Base-by-base conservation (phyloP, 1,139 yeast species). In the Suhomyces chickasaworum region DNA sequence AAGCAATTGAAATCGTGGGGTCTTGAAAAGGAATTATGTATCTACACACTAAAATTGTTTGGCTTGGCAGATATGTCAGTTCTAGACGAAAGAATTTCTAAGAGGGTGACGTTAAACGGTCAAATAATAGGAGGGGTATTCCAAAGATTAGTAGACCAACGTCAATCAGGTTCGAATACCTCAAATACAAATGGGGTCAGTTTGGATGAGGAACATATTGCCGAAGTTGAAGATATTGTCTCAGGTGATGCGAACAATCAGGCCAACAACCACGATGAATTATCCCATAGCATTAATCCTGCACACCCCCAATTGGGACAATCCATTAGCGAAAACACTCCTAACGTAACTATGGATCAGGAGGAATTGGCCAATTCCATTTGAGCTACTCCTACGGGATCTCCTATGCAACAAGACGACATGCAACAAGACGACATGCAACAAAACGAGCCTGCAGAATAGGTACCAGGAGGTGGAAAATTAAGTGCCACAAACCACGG, bases 41-140 rank as follows among this genome's bases (percentile, higher is more conserved):
- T 78, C 3, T 80, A 64, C 50, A 64, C 79, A 0, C 64, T 83
- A 22, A 83, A 83, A 56, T 45, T 86, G 37, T 64, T 75, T 37
- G 69, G 76, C 7, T 63, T 84, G 46, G 55, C 68, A 20, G 75
- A 73, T 38, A 53, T 76, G 17, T 73, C 70, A 1, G 57, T 77
- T 48, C 53, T 81, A 7, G 60, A 63, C 16, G 59, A 58, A 1
- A 56, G 51, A 1, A 41, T 76, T 0, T 46, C 59, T 2, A 49
- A 63, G 2, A 70, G 91, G 58, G 52, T 85, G 13, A 55, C 58
- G 10, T 62, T 83, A 49, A 86, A 86, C 59, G 57, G 66, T 18
- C 68, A 63, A 1, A 63, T 56, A n/a, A 60, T 85, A 20, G 88
- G 88, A 1, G 67, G 66, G 0, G 55, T 71, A 1, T 73, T 58